These are phyloP conservation scores for Leptodermis oblonga DNA, from an alignment of 257 asterid genomes.

Conservation along the genomic window DNA sequence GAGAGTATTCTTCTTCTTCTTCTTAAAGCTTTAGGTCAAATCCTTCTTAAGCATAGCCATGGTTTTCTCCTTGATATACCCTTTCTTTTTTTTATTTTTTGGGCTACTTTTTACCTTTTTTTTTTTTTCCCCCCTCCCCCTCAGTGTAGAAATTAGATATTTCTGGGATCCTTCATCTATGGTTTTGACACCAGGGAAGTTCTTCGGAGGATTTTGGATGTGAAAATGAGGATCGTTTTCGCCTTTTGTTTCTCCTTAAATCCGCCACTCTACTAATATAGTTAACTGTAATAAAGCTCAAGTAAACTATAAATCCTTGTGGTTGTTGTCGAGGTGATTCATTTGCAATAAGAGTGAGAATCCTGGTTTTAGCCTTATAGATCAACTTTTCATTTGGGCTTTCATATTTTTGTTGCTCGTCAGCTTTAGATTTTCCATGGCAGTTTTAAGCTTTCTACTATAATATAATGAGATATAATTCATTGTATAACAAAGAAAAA, in stretches of 20 bases:
- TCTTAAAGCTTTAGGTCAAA: not conserved
- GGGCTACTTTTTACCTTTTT: not conserved
- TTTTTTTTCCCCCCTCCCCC: not conserved
- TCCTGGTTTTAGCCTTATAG: not conserved
- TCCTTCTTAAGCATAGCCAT: not conserved
- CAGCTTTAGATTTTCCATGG: too few relatives aligned
- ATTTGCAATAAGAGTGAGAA: not conserved
- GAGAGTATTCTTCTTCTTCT: not conserved
- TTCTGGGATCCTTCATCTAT: constrained; percentile 6
- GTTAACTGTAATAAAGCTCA: constrained; percentile 4
- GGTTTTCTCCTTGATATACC: not conserved
- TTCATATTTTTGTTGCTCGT: too few relatives aligned
- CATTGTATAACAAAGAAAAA: too few relatives aligned
- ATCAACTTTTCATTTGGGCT: not conserved
- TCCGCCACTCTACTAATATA: not conserved
- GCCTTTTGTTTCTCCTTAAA: constrained; percentile 1
- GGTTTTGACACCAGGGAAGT: not conserved
- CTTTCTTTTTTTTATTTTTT: too few relatives aligned
- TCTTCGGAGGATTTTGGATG: not conserved
- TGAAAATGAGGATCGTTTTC: constrained; percentile 8
- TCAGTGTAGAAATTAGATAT: not conserved
- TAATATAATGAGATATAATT: too few relatives aligned
- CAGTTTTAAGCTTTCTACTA: too few relatives aligned
- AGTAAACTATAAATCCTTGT: too few relatives aligned
- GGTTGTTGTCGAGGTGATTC: not conserved